phyloP scores from a whole-genome alignment of 2,329 filamentous ascomycete genomes.

The Chaetomium sp. region DNA sequence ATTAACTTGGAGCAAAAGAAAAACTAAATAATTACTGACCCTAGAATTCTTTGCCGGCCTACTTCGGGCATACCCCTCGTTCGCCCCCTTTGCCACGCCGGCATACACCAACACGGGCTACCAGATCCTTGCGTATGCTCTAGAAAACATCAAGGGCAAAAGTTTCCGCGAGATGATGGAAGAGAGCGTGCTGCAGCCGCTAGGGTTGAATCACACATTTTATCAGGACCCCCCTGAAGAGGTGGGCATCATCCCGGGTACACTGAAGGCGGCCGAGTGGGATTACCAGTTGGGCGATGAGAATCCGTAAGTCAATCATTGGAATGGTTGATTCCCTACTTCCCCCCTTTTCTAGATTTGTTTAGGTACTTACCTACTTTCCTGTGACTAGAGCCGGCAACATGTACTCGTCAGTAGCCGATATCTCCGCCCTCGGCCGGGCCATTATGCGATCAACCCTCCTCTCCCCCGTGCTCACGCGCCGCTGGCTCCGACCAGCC shows the following conservation, averaged over 20 bases:
- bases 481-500: conserved; percentile 40
- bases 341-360: neutral
- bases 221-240: conserved; percentile 17
- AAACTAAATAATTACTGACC: no score
- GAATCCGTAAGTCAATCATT: conserved; percentile 31
- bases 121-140: conserved; percentile 32
- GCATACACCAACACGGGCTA: conserved; percentile 32
- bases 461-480: conserved; percentile 30
- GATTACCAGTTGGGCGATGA: conserved; percentile 33
- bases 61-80: conserved; percentile 28
- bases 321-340: neutral
- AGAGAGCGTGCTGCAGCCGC: conserved; percentile 27
- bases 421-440: conserved; percentile 38
- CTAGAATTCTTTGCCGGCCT: conserved; percentile 24
- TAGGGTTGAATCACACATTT: conserved; percentile 29
- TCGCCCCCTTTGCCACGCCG: conserved; percentile 28
- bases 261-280: conserved; percentile 26
- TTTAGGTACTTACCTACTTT: neutral
- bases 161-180: conserved; percentile 26
- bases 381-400: conserved; percentile 32
- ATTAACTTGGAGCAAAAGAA: neutral
- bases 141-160: conserved; percentile 34
- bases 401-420: conserved; percentile 37
- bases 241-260: conserved; percentile 23
- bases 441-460: conserved; percentile 36